Percentiles rank a stretch among this genome's conserved stretches.
phyloP scores from a whole-genome alignment of 441 rosid species.

The Capsella rubella region DNA sequence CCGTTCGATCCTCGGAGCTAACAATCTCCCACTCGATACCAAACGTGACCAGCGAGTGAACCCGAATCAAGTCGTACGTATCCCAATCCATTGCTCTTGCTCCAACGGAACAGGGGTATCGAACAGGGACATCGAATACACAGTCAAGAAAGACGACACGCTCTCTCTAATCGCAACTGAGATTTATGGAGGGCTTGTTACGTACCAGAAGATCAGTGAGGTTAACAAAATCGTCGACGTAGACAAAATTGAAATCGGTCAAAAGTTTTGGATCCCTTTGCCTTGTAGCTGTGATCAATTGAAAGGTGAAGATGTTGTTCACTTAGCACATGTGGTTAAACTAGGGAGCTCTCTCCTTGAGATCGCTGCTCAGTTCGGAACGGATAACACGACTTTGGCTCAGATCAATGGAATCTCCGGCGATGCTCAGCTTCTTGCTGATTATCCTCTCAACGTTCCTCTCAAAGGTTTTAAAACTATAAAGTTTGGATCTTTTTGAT shows the following conservation, averaged over 20 bases:
- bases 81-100: slow-evolving; percentile 78
- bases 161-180: slow-evolving; percentile 59
- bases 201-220: slow-evolving; percentile 44
- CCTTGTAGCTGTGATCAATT: slow-evolving; percentile 89
- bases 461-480: slow-evolving; percentile 56
- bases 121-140: slow-evolving; percentile 55
- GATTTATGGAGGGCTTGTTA: slow-evolving; percentile 52
- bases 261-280: slow-evolving; percentile 66
- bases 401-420: slow-evolving; percentile 56
- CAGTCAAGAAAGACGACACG: slow-evolving; percentile 50
- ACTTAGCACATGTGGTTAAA: slow-evolving; percentile 69
- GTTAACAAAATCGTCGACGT: slow-evolving; percentile 47
- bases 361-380: slow-evolving; percentile 64
- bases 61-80: slow-evolving; percentile 45
- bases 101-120: slow-evolving; percentile 71
- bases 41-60: slow-evolving; percentile 34
- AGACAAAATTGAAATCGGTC: slow-evolving; percentile 46
- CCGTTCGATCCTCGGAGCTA: slow-evolving; percentile 69
- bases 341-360: slow-evolving; percentile 54
- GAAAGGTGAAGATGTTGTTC: slow-evolving; percentile 60
- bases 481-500: background rate
- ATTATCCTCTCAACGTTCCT: slow-evolving; percentile 71
- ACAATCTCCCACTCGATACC: slow-evolving; percentile 57
- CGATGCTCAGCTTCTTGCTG: slow-evolving; percentile 54
- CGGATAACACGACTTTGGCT: slow-evolving; percentile 46